Evolutionary conservation across 139 green algal genomes (phyloP).

Genomic region (Chlorella ohadii): DNA sequence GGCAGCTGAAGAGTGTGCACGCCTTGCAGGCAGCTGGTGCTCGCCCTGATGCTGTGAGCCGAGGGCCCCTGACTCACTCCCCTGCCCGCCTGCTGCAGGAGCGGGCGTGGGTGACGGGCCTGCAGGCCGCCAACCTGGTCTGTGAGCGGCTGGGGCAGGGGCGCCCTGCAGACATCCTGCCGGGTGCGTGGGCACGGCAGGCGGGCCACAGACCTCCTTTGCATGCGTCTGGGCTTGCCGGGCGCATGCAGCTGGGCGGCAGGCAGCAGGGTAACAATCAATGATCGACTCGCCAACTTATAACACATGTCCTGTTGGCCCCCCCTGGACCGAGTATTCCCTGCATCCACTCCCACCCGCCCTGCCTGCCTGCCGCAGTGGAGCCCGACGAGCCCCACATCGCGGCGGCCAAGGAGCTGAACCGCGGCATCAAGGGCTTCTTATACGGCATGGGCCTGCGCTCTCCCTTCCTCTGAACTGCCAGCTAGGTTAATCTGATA

Average conservation of each 20-base stretch:
- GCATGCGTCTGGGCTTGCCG: no score
- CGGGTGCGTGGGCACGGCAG: background rate
- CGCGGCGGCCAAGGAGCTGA: conserved; percentile 52
- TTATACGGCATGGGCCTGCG: conserved; percentile 44
- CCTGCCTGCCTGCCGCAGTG: background rate
- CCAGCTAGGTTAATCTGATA: no score
- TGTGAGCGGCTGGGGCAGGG: conserved; percentile 57
- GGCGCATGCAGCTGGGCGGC: no score
- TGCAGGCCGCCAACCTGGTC: conserved; percentile 84
- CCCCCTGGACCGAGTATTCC: no score
- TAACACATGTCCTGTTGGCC: no score
- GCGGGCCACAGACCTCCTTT: no score
- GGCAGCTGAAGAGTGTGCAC: no score
- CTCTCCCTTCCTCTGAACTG: conserved; percentile 33
- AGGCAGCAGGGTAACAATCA: no score
- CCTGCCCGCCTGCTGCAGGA: conserved; percentile 69
- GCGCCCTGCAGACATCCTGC: conserved; percentile 44
- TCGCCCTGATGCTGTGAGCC: background rate
- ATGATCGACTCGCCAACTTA: no score
- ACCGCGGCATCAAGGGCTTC: conserved; percentile 33
- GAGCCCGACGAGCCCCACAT: conserved; percentile 90
- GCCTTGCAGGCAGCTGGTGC: no score
- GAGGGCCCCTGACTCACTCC: background rate
- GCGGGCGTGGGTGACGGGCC: conserved; percentile 85
- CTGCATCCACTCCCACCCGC: no score